These are phyloP conservation scores for Russula sp. DNA, from an alignment of 768 basidiomycete genomes.

Conservation along the genomic window DNA sequence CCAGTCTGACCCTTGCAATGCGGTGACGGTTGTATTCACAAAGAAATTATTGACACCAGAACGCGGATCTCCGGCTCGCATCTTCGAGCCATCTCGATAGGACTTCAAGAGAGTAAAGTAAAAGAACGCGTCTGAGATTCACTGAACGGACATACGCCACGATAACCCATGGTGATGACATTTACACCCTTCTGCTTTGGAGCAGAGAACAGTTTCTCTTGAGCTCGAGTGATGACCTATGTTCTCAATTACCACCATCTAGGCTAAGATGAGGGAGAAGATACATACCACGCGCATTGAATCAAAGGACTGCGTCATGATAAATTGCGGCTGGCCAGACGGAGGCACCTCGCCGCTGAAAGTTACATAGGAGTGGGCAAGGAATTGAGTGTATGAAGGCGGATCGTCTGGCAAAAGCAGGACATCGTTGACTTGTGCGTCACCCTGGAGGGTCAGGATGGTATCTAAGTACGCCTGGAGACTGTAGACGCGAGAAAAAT, in stretches of 20 bases:
- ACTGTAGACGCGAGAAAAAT: slow-evolving; percentile 17
- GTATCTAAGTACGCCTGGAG: slow-evolving; percentile 18
- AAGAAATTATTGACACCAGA: slow-evolving; percentile 55
- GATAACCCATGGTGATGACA: slow-evolving; percentile 66
- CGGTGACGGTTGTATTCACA: slow-evolving; percentile 73
- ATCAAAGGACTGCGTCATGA: slow-evolving; percentile 21
- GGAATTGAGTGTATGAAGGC: slow-evolving; percentile 10
- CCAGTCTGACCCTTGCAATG: slow-evolving; percentile 66
- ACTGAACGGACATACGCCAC: slow-evolving; percentile 43
- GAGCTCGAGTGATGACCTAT: slow-evolving; percentile 62
- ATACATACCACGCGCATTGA: slow-evolving; percentile 20
- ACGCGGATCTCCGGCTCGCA: slow-evolving; percentile 37
- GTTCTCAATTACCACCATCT: slow-evolving; percentile 32
- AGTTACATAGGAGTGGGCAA: slow-evolving; percentile 18
- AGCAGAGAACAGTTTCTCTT: slow-evolving; percentile 49
- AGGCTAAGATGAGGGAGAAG: not conserved
- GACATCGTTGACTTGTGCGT: slow-evolving; percentile 8
- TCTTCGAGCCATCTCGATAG: slow-evolving; percentile 36
- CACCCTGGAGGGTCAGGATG: not conserved
- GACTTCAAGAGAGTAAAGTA: slow-evolving; percentile 10
- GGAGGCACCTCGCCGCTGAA: slow-evolving; percentile 7
- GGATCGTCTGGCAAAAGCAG: slow-evolving; percentile 18
- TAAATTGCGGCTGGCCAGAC: slow-evolving; percentile 4
- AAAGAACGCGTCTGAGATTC: slow-evolving; percentile 6
- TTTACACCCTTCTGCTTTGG: slow-evolving; percentile 45